A percentile compares a stretch with the other conserved stretches of the same genome.
Evolutionary conservation across 1,139 yeast species (phyloP).

Genomic region (Pichia terricola): DNA sequence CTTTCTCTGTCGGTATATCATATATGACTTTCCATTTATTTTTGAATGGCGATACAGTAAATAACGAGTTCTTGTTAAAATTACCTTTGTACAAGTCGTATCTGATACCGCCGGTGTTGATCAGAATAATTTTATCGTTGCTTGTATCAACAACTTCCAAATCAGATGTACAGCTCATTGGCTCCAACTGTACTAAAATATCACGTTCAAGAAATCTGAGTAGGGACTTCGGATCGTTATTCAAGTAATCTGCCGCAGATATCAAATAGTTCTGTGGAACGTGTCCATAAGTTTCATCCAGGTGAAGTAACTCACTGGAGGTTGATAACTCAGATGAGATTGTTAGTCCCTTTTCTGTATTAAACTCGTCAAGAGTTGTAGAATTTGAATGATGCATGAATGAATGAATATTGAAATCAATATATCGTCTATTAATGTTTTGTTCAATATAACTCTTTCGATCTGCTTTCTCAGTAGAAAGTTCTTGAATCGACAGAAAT

Average conservation of each 20-base stretch:
- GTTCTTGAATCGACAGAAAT: conserved; percentile 49
- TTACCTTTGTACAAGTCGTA: conserved; percentile 84
- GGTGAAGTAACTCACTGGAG: conserved; percentile 39
- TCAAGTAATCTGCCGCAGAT: conserved; percentile 57
- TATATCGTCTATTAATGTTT: conserved; percentile 45
- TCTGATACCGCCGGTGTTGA: conserved; percentile 84
- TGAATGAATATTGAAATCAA: conserved; percentile 71
- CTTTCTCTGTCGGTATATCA: conserved; percentile 40
- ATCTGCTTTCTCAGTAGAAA: conserved; percentile 7
- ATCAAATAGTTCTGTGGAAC: conserved; percentile 61
- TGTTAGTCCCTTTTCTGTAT: conserved; percentile 42
- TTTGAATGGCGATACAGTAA: conserved; percentile 76
- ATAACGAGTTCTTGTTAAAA: conserved; percentile 73
- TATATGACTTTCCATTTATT: conserved; percentile 65
- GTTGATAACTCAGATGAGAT: conserved; percentile 38
- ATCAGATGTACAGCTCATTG: conserved; percentile 20
- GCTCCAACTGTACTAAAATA: conserved; percentile 52
- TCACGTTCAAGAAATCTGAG: conserved; percentile 49
- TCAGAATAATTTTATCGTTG: conserved; percentile 49
- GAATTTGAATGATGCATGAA: conserved; percentile 51
- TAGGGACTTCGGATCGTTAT: conserved; percentile 49
- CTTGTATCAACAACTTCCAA: not conserved
- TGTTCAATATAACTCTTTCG: conserved; percentile 1
- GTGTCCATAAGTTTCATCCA: conserved; percentile 52
- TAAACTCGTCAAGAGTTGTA: conserved; percentile 26